phyloP scores from a whole-genome alignment of 768 basidiomycete species.

The Podaxis mareebaensis region DNA sequence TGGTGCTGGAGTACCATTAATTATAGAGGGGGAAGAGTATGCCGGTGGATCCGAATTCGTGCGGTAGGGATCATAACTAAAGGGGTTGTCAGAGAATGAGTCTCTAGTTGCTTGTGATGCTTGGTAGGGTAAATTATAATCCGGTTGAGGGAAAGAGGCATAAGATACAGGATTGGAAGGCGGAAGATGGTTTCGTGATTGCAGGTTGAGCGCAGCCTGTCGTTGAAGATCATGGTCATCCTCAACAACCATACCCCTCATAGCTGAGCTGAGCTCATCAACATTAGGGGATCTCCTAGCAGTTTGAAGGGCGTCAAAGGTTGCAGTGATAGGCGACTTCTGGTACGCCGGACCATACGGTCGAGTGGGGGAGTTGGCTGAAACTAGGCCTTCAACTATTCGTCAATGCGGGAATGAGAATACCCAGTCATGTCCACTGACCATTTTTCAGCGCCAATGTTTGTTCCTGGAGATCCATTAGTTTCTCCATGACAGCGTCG shows the following conservation, averaged over 20 bases:
- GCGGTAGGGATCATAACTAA: conserved; percentile 16
- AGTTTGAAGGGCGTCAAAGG: conserved; percentile 19
- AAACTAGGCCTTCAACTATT: conserved; percentile 1
- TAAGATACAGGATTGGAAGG: conserved; percentile 17
- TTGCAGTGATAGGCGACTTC: conserved; percentile 12
- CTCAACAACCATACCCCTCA: conserved; percentile 50
- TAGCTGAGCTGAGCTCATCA: conserved; percentile 53
- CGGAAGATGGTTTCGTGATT: conserved; percentile 21
- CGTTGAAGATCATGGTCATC: conserved; percentile 27
- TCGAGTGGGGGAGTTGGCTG: conserved; percentile 43
- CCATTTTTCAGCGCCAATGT: conserved; percentile 12
- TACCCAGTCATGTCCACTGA: background rate
- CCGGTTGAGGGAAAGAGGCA: conserved; percentile 8
- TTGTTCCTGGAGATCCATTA: conserved; percentile 9
- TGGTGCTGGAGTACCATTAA: conserved; percentile 1
- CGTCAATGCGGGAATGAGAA: background rate
- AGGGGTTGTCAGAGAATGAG: conserved; percentile 4
- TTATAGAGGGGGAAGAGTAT: conserved; percentile 9
- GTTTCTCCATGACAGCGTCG: background rate
- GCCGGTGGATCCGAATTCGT: conserved; percentile 12
- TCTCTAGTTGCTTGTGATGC: background rate
- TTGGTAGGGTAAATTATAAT: conserved; percentile 8
- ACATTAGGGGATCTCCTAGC: conserved; percentile 33
- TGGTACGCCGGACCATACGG: conserved; percentile 15
- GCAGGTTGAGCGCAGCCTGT: conserved; percentile 15